Conservation (phyloP, 2,329 filamentous ascomycete genomes). For the Samsoniella hepiali region DNA sequence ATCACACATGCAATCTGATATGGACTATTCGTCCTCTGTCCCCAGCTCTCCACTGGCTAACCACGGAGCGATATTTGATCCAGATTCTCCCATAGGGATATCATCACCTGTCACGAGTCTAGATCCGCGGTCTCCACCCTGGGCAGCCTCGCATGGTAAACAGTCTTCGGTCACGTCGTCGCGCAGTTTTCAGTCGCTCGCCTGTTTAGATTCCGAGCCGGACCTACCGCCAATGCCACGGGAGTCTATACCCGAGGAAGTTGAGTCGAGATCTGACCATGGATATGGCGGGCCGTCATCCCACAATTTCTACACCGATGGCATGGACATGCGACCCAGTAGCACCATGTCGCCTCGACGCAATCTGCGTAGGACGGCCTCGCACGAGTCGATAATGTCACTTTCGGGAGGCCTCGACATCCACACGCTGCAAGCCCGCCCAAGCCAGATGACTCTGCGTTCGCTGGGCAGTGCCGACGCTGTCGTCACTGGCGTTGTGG, state of each 20-base stretch:
- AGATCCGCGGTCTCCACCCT: constrained; percentile 62
- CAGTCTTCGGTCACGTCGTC: constrained; percentile 54
- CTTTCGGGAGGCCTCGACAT: constrained; percentile 86
- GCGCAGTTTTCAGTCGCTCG: constrained; percentile 44
- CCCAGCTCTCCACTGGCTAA: constrained; percentile 68
- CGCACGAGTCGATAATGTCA: constrained; percentile 87
- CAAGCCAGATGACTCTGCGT: constrained; percentile 67
- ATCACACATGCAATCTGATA: constrained; percentile 49
- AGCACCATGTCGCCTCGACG: constrained; percentile 26
- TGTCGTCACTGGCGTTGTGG: constrained; percentile 56
- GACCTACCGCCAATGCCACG: constrained; percentile 23
- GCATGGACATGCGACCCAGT: background rate
- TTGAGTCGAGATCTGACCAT: constrained; percentile 25
- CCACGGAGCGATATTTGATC: constrained; percentile 79
- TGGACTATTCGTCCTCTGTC: constrained; percentile 69
- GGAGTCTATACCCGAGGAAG: constrained; percentile 37
- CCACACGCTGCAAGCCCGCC: constrained; percentile 72
- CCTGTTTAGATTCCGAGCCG: constrained; percentile 34
- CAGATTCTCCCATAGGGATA: constrained; percentile 74
- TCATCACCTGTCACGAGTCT: constrained; percentile 78
- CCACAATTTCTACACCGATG: constrained; percentile 1
- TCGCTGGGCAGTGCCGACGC: constrained; percentile 53
- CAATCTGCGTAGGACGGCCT: constrained; percentile 62
- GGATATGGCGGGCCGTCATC: constrained; percentile 24
- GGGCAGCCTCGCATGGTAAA: constrained; percentile 52